A percentile compares a stretch with the other conserved stretches of the same genome.
Evolutionary conservation across 495 filamentous ascomycete genomes (phyloP).

Genomic region (Lepraria neglecta): DNA sequence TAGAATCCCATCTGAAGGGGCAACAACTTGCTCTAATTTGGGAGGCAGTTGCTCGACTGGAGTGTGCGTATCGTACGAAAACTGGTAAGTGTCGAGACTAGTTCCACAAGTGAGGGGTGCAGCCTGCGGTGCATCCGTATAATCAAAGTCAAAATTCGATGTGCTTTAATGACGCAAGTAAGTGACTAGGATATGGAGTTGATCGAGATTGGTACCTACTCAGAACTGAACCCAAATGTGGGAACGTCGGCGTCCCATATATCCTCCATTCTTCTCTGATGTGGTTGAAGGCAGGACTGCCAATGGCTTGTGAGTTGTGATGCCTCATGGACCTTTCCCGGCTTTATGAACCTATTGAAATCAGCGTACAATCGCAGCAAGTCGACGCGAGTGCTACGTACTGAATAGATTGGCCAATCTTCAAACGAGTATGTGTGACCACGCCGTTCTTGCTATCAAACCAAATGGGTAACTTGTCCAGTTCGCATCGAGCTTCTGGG

Average conservation of each 20-base stretch:
- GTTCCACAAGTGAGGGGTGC: too few relatives aligned
- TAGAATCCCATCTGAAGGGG: too few relatives aligned
- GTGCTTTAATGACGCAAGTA: too few relatives aligned
- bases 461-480: constrained; percentile 9
- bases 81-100: too few relatives aligned
- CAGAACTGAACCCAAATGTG: not conserved
- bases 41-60: too few relatives aligned
- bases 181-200: too few relatives aligned
- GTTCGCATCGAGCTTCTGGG: constrained; percentile 1
- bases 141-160: too few relatives aligned
- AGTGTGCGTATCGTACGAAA: too few relatives aligned
- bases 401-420: not conserved
- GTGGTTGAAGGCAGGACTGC: not conserved
- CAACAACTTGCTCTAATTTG: too few relatives aligned
- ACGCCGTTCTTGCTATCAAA: not conserved
- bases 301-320: not conserved
- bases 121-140: too few relatives aligned
- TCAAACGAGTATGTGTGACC: not conserved
- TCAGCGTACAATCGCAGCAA: not conserved
- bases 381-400: not conserved
- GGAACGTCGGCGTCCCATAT: not conserved
- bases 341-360: not conserved
- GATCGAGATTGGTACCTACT: not conserved
- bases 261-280: not conserved
- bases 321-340: not conserved